A percentile compares a stretch with the other conserved stretches of the same genome.
phyloP scores from a whole-genome alignment of 352 stramenopile species.

The Nothophytophthora sp. region DNA sequence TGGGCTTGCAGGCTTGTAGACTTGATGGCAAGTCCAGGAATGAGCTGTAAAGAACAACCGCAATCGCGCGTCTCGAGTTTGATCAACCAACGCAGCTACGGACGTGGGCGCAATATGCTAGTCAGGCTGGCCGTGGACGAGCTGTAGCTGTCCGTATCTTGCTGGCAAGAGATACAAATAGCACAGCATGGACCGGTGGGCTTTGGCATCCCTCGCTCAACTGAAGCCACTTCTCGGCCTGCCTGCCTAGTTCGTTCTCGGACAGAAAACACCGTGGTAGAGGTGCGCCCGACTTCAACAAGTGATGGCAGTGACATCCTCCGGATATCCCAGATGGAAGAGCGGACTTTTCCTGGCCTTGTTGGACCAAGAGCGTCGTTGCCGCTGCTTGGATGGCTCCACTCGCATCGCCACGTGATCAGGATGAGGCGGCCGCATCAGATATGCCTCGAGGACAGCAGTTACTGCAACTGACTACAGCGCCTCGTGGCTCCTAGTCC shows the following conservation, averaged over 20 bases:
- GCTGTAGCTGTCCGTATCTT: no score
- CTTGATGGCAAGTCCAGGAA: conserved; percentile 19
- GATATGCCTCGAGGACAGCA: conserved; percentile 14
- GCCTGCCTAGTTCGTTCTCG: conserved; percentile 8
- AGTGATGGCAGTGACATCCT: conserved; percentile 11
- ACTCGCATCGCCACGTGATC: no score
- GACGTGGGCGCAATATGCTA: background rate
- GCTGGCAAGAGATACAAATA: no score
- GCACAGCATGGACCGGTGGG: no score
- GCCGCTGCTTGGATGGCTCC: no score
- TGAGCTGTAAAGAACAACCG: conserved; percentile 3
- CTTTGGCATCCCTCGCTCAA: conserved; percentile 1
- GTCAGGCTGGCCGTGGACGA: no score
- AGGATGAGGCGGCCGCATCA: no score
- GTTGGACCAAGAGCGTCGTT: conserved; percentile 1
- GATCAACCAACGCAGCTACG: background rate
- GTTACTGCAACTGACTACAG: conserved; percentile 3
- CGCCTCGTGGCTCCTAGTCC: conserved; percentile 2
- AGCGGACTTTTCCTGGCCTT: conserved; percentile 12
- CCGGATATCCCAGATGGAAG: conserved; percentile 25
- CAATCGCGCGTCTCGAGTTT: background rate
- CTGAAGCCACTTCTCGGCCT: conserved; percentile 14
- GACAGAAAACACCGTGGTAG: conserved; percentile 20
- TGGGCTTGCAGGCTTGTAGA: conserved; percentile 18
- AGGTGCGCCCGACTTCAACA: no score